Conservation (phyloP, 2,329 filamentous ascomycete species). For the Aspergillus sp. region DNA sequence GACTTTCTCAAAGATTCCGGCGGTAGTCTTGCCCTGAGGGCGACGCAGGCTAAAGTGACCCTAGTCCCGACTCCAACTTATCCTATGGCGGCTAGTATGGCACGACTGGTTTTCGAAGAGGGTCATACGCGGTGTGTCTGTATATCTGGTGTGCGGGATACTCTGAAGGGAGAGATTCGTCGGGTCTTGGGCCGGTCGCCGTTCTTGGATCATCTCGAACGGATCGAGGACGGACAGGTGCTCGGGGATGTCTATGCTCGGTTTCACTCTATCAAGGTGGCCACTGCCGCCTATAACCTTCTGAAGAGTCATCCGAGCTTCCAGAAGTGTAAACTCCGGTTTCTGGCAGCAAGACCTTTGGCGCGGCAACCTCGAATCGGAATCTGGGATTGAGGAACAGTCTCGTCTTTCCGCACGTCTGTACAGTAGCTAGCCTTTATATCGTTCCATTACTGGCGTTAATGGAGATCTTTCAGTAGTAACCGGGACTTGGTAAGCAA, state of each 20-base stretch:
- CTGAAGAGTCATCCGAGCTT: slow-evolving; percentile 18
- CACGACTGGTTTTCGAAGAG: slow-evolving; percentile 21
- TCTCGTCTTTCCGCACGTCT: neutral
- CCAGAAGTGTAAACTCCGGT: slow-evolving; percentile 18
- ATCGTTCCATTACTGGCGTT: no score
- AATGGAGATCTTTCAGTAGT: no score
- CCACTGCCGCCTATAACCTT: slow-evolving; percentile 15
- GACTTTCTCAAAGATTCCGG: slow-evolving; percentile 23
- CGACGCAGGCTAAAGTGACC: slow-evolving; percentile 21
- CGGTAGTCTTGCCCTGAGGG: slow-evolving; percentile 22
- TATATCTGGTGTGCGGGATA: slow-evolving; percentile 17
- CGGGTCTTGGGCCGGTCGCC: slow-evolving; percentile 12
- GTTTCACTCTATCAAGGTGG: slow-evolving; percentile 25
- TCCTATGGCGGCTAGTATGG: slow-evolving; percentile 28
- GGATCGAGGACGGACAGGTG: slow-evolving; percentile 16
- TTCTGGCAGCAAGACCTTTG: slow-evolving; percentile 12
- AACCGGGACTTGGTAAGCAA: no score
- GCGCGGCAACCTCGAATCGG: neutral
- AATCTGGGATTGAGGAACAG: neutral
- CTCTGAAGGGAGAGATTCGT: slow-evolving; percentile 11
- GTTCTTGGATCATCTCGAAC: slow-evolving; percentile 19
- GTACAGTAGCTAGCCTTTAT: no score
- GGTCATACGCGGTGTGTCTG: slow-evolving; percentile 31
- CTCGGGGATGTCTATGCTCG: slow-evolving; percentile 16
- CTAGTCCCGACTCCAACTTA: slow-evolving; percentile 34